phyloP scores from a whole-genome alignment of 768 basidiomycete genomes.

The Kwoniella shandongensis region DNA sequence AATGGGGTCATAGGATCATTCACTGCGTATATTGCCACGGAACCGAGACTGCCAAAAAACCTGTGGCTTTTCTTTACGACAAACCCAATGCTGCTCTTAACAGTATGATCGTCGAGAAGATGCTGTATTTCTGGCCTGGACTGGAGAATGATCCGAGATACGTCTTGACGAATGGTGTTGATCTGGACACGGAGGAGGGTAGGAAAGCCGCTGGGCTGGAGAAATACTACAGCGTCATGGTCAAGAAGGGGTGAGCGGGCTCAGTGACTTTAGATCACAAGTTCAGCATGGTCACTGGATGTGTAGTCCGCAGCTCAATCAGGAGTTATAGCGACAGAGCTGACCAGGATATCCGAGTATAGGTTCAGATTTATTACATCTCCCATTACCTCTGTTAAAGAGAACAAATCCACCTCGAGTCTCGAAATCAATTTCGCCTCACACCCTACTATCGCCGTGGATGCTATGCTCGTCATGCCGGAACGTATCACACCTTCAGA shows the following conservation, averaged over 20 bases:
- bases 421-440: conserved; percentile 20
- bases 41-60: conserved; percentile 29
- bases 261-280: background rate
- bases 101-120: conserved; percentile 14
- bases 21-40: conserved; percentile 48
- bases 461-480: conserved; percentile 29
- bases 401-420: background rate
- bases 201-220: conserved; percentile 25
- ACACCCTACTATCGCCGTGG: conserved; percentile 10
- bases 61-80: conserved; percentile 29
- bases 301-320: too few relatives aligned
- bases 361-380: conserved; percentile 27
- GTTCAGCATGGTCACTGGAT: too few relatives aligned
- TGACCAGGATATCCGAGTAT: background rate
- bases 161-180: conserved; percentile 33
- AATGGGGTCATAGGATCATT: conserved; percentile 34
- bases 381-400: conserved; percentile 12
- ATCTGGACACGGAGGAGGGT: conserved; percentile 21
- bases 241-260: conserved; percentile 19
- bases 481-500: conserved; percentile 4
- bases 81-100: conserved; percentile 14
- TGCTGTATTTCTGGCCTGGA: conserved; percentile 25
- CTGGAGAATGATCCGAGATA: conserved; percentile 22
- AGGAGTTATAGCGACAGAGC: too few relatives aligned
- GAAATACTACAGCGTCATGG: conserved; percentile 16